Percentiles rank a stretch among this genome's conserved stretches.
These are phyloP conservation scores for Cystobasidium onofrii DNA, from an alignment of 768 basidiomycete genomes.

Conservation along the genomic window DNA sequence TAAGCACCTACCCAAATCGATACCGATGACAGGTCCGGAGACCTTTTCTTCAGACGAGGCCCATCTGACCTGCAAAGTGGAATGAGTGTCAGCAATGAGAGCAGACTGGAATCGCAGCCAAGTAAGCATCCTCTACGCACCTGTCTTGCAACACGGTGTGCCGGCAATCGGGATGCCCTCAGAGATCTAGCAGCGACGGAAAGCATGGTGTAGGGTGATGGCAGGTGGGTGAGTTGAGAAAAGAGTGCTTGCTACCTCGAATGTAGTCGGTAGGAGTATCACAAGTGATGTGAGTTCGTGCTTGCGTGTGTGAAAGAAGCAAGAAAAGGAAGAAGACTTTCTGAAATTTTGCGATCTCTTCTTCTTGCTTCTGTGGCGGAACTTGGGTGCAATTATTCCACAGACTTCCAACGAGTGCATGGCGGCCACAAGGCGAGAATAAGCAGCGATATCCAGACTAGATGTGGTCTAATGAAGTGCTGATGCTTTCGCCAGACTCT, in stretches of 20 bases:
- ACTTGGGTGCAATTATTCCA: neutral
- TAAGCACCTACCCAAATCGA: constrained; percentile 72
- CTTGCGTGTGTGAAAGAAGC: neutral
- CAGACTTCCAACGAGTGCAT: neutral
- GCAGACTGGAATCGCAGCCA: too few species aligned
- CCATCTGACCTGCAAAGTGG: constrained; percentile 16
- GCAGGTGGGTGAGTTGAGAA: neutral
- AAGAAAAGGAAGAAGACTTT: neutral
- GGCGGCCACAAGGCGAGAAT: neutral
- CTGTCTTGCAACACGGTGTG: constrained; percentile 14
- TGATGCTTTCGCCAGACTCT: too few species aligned
- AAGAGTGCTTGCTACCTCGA: neutral
- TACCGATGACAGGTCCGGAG: constrained; percentile 81
- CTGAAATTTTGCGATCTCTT: constrained; percentile 3
- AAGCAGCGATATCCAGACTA: too few species aligned
- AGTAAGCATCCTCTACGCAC: neutral
- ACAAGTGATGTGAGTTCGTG: neutral
- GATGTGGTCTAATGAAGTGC: too few species aligned
- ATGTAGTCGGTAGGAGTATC: neutral
- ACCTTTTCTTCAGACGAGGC: constrained; percentile 55
- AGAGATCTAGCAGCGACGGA: constrained; percentile 27
- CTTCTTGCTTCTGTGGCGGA: neutral
- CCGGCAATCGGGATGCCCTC: constrained; percentile 13
- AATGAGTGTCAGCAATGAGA: constrained; percentile 8
- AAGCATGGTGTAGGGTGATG: constrained; percentile 6